Percentiles rank a stretch among this genome's conserved stretches.
Evolutionary conservation across 306 rosid species (phyloP).

Genomic region (Cotoneaster glaucophyllus): DNA sequence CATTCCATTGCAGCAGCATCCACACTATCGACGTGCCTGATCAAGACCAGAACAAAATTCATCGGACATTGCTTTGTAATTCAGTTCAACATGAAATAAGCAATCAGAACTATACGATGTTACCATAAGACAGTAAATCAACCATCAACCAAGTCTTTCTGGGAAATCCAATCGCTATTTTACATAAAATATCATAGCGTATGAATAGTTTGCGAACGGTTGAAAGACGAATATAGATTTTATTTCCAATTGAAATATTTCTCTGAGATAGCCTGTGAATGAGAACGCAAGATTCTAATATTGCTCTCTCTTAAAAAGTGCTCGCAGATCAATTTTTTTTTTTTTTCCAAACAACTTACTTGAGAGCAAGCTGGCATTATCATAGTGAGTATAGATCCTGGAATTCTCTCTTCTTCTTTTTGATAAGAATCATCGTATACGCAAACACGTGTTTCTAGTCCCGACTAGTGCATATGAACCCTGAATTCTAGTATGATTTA

Average conservation of each 20-base stretch:
- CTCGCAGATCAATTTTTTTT: too few relatives aligned
- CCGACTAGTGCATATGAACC: neutral
- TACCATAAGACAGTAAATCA: neutral
- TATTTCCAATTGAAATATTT: neutral
- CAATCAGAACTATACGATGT: neutral
- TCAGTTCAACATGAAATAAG: neutral
- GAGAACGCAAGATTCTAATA: neutral
- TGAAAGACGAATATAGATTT: too few relatives aligned
- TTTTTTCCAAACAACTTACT: neutral
- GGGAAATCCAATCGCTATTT: neutral
- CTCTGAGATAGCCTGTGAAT: neutral
- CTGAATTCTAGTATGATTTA: neutral
- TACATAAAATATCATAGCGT: neutral
- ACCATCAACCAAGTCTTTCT: neutral
- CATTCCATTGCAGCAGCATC: conserved; percentile 90
- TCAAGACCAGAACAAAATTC: conserved; percentile 6
- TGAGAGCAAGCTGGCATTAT: neutral
- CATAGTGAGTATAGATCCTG: neutral
- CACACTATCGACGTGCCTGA: conserved; percentile 83
- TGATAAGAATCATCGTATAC: neutral
- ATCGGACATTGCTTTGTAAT: neutral
- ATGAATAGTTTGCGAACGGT: too few relatives aligned
- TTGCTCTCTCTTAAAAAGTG: neutral
- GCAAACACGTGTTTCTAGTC: neutral
- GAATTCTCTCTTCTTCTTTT: neutral